phyloP scores from a whole-genome alignment of 2,329 filamentous ascomycete genomes.

The Gnomoniopsis sp. region DNA sequence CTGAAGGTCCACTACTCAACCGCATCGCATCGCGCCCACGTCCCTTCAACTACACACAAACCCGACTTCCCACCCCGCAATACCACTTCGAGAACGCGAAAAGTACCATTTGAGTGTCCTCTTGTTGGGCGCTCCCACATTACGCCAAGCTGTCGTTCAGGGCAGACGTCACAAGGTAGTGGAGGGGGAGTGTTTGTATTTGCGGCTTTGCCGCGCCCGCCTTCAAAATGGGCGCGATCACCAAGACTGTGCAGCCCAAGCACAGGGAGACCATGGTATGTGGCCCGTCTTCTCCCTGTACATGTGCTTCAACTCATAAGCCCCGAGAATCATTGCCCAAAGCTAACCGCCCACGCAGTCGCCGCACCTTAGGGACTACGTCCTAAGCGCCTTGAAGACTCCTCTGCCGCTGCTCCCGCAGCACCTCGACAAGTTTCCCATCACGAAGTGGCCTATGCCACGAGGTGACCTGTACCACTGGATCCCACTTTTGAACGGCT shows the following conservation, averaged over 20 bases:
- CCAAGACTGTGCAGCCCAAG: conserved; percentile 63
- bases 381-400: conserved; percentile 64
- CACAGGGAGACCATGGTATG: conserved; percentile 65
- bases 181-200: conserved; percentile 52
- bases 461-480: conserved; percentile 96
- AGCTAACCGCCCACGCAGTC: conserved; percentile 57
- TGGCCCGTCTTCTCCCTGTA: conserved; percentile 11
- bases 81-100: too few relatives aligned
- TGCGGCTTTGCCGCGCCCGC: conserved; percentile 57
- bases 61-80: neutral
- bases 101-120: neutral
- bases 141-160: conserved; percentile 37
- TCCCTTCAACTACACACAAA: neutral
- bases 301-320: too few relatives aligned
- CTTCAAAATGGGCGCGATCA: conserved; percentile 66
- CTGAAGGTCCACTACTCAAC: conserved; percentile 7
- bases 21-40: conserved; percentile 7
- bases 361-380: conserved; percentile 79
- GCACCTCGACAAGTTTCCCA: conserved; percentile 74
- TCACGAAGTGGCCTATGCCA: conserved; percentile 85
- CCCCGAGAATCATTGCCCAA: conserved; percentile 15
- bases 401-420: conserved; percentile 74
- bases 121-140: conserved; percentile 29
- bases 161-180: conserved; percentile 42
- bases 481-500: conserved; percentile 91